Base-by-base conservation (phyloP, 2,329 filamentous ascomycete species). In the Penicillium sp. region DNA sequence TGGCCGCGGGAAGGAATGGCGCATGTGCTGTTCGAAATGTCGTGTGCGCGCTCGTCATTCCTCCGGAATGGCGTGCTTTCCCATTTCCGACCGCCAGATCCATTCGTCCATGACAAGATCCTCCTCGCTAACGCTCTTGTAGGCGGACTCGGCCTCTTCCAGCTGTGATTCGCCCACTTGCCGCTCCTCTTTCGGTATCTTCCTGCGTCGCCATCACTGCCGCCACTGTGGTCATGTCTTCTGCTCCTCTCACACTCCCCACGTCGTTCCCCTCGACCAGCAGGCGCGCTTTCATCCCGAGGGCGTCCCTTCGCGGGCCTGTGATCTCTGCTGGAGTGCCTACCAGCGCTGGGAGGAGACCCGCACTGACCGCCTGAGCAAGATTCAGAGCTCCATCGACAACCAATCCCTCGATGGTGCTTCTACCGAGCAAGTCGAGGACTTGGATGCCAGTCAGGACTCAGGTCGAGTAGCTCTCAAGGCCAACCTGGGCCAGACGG, bases 191-290 rank as follows among this genome's bases (percentile, higher is more conserved):
- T 84, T 84, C 57, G 74, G 76, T 30, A 71, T 82, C 56, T 79
- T 80, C 63, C 71, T 76, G 35, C 78, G 80, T 35, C 78, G 79
- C 42, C 80, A 84, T 56, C 80, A 84, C 63, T 84, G 80, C 63
- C 77, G 80, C 42, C 79, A 81, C 53, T 84, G 80, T 52, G 80
- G 80, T 29, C 76, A 81, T 53, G 76, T 84, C 54, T 83, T 82
- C 58, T 84, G 80, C 65, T 72, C 74, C 44, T 69, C 73, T 21
- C 80, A 84, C 65, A 76, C 75, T 34, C 67, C 71, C 31, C 70
- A 75, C 55, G 63, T 67, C 33, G 76, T 83, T 8, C 77, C 76
- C 6, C 75, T 84, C 11, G 79, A 83, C 54, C 80, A 83, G 62
- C 70, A 80, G 41, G 80, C 80, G 11, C 74, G 76, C 40, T 82